These are phyloP conservation scores for Penicillium paxilli DNA, from an alignment of 495 filamentous ascomycete species.

Conservation along the genomic window DNA sequence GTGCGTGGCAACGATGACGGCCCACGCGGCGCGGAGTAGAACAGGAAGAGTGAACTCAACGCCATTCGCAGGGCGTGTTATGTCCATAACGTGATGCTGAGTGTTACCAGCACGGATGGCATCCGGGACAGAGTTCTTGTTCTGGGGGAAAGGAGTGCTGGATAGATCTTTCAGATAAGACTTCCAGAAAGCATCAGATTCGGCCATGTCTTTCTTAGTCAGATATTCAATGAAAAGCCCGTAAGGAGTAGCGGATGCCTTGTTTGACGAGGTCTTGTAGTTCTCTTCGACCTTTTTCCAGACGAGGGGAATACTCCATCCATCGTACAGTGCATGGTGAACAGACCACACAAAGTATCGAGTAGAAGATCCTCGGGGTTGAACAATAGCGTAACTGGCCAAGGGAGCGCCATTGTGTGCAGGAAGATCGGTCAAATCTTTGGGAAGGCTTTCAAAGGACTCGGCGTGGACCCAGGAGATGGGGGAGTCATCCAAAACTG, in stretches of 20 bases:
- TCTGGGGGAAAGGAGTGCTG: constrained; percentile 29
- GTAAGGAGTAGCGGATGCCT: constrained; percentile 28
- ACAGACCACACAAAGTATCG: constrained; percentile 60
- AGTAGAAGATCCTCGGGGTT: constrained; percentile 17
- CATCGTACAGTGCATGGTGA: constrained; percentile 73
- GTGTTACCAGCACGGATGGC: constrained; percentile 30
- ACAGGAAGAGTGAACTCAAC: constrained; percentile 45
- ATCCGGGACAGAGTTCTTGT: constrained; percentile 26
- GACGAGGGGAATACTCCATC: constrained; percentile 61
- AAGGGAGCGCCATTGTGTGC: constrained; percentile 56
- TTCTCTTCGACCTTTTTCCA: constrained; percentile 54
- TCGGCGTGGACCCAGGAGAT: constrained; percentile 46
- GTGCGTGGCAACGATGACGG: constrained; percentile 44
- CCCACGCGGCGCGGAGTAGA: constrained; percentile 55
- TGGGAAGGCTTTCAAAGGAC: constrained; percentile 45
- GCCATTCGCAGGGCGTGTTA: constrained; percentile 16
- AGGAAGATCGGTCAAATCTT: constrained; percentile 40
- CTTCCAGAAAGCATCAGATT: constrained; percentile 48
- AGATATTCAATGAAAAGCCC: constrained; percentile 45
- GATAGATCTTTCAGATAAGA: constrained; percentile 30
- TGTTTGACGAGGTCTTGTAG: constrained; percentile 22
- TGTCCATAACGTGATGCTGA: constrained; percentile 25
- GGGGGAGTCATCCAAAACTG: constrained; percentile 48
- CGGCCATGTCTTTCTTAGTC: constrained; percentile 26
- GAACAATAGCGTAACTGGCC: constrained; percentile 54